Conservation (phyloP, 2,329 filamentous ascomycete species). For the Botrytis paeoniae region DNA sequence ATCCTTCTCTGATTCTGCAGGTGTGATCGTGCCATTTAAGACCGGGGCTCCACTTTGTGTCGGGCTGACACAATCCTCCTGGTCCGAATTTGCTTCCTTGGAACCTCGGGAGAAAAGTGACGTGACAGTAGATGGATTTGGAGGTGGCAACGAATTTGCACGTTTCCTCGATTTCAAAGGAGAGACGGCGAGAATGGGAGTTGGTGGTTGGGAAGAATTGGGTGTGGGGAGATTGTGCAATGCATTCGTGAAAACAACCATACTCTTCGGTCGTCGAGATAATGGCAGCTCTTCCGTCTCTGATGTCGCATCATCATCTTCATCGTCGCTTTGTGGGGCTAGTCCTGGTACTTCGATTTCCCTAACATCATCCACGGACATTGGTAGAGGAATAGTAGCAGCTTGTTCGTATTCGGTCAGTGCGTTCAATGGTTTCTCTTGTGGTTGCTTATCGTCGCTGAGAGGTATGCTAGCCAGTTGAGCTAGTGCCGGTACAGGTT, state of each 20-base stretch:
- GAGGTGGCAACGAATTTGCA: conserved; percentile 35
- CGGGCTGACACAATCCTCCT: not conserved
- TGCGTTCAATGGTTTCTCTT: conserved; percentile 27
- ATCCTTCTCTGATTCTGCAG: conserved; percentile 15
- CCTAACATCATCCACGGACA: conserved; percentile 64
- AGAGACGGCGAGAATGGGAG: conserved; percentile 17
- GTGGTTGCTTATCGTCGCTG: conserved; percentile 27
- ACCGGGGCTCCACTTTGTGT: conserved; percentile 8
- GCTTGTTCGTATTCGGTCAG: conserved; percentile 40
- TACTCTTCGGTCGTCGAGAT: conserved; percentile 42
- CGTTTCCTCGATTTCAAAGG: conserved; percentile 30
- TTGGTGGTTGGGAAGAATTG: conserved; percentile 30
- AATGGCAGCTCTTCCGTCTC: conserved; percentile 38
- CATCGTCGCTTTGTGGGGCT: conserved; percentile 60
- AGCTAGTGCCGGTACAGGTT: conserved; percentile 6
- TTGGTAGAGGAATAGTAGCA: conserved; percentile 65
- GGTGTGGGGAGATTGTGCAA: conserved; percentile 29
- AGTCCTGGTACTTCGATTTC: conserved; percentile 80
- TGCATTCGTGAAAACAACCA: conserved; percentile 42
- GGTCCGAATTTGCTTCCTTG: not conserved
- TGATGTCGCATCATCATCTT: conserved; percentile 47
- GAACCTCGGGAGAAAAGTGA: conserved; percentile 25
- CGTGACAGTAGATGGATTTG: conserved; percentile 25
- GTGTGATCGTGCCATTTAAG: conserved; percentile 14
- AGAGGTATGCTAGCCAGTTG: conserved; percentile 42